phyloP scores from a whole-genome alignment of 768 basidiomycete genomes.

The Chalciporus piperatus region DNA sequence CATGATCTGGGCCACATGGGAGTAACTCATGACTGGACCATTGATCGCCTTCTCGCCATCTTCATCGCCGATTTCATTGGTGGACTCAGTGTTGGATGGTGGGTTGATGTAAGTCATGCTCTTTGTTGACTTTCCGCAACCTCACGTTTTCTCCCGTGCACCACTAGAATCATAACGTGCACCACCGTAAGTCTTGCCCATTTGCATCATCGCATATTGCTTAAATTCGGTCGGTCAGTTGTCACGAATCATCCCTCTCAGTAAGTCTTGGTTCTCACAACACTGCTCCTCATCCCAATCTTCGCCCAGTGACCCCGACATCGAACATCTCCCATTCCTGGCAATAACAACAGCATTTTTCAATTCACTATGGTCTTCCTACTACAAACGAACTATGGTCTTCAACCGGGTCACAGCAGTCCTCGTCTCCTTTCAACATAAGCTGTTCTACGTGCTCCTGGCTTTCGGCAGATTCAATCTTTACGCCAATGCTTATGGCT shows the following conservation, averaged over 20 bases:
- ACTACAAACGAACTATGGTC: constrained; percentile 84
- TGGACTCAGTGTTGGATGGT: constrained; percentile 95
- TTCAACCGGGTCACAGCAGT: constrained; percentile 68
- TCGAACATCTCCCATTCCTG: constrained; percentile 89
- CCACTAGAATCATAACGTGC: constrained; percentile 85
- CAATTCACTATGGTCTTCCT: constrained; percentile 85
- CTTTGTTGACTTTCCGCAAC: constrained; percentile 1
- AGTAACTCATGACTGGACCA: constrained; percentile 82
- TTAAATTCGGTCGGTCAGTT: constrained; percentile 45
- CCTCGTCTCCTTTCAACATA: constrained; percentile 80
- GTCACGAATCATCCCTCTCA: constrained; percentile 98
- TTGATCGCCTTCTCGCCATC: constrained; percentile 78
- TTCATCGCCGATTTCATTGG: constrained; percentile 84
- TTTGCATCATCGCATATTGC: neutral
- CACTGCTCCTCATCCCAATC: constrained; percentile 4
- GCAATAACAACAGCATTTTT: constrained; percentile 90
- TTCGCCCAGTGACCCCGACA: constrained; percentile 68
- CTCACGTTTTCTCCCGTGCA: constrained; percentile 3
- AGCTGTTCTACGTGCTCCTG: constrained; percentile 89
- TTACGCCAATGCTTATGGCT: constrained; percentile 81
- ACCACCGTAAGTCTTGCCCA: constrained; percentile 70
- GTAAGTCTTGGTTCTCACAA: constrained; percentile 40
- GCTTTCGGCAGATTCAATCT: constrained; percentile 93
- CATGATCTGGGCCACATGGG: constrained; percentile 97
- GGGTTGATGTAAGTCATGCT: constrained; percentile 80